Percentiles rank a stretch among this genome's conserved stretches.
These are phyloP conservation scores for Nannizzia gypsea DNA, from an alignment of 2,329 filamentous ascomycete species.

Conservation along the genomic window DNA sequence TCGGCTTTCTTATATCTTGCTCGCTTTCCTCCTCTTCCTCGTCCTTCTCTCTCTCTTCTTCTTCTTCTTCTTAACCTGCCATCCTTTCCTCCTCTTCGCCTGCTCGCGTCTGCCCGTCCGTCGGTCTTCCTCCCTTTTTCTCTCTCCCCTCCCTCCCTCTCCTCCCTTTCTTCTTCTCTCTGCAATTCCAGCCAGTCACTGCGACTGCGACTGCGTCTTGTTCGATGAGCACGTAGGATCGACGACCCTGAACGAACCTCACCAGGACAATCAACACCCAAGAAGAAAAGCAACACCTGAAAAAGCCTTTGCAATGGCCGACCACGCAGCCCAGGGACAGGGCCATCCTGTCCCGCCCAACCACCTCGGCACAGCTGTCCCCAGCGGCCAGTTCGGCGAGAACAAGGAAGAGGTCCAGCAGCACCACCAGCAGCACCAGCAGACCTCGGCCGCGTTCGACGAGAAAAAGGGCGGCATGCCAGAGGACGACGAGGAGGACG, in stretches of 20 bases:
- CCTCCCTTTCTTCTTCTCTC: background rate
- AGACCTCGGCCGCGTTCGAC: background rate
- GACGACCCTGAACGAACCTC: background rate
- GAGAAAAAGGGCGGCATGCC: constrained; percentile 16
- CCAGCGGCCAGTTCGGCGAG: constrained; percentile 15
- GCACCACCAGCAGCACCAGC: background rate
- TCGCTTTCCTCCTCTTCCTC: constrained; percentile 8
- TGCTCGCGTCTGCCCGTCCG: background rate
- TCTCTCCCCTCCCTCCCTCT: background rate
- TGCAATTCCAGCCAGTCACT: constrained; percentile 2
- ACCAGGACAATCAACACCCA: background rate
- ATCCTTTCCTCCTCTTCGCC: constrained; percentile 7
- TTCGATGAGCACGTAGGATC: constrained; percentile 1
- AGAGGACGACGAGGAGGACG: constrained; percentile 61
- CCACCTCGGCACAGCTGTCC: constrained; percentile 18
- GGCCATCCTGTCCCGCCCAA: constrained; percentile 15
- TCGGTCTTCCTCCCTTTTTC: constrained; percentile 6
- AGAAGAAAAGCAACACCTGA: background rate
- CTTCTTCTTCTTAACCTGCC: constrained; percentile 7
- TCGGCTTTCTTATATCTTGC: constrained; percentile 5
- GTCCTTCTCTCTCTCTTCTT: constrained; percentile 3
- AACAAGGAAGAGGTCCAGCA: constrained; percentile 10
- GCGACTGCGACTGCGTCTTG: background rate
- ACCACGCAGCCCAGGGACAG: constrained; percentile 14
- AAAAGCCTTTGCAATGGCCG: constrained; percentile 8